Evolutionary conservation across 2,329 filamentous ascomycete genomes (phyloP), one percentile per base, ranked within the genome.

Genomic region (Coniochaeta pulveracea): DNA sequence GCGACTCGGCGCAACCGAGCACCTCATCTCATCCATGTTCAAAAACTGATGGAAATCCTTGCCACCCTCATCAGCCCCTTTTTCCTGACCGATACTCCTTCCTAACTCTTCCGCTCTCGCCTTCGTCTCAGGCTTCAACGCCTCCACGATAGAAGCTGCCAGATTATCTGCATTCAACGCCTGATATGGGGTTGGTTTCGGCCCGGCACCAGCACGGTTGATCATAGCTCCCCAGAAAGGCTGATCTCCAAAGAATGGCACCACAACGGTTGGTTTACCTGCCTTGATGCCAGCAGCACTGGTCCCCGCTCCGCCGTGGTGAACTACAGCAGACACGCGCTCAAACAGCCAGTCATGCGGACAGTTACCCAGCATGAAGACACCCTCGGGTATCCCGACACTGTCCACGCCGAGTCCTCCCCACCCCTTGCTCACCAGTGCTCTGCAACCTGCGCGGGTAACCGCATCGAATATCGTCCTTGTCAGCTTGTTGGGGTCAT

Each of bases 291-390:
- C 85, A 1, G 85, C 83, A 1, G 85, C 85, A 2, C 85, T 93
- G 3, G 85, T 94, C 12, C 85, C 85, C 7, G 85, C 85, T 37
- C 86, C 85, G 15, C 85, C 86, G 41, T 93, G 85, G 48, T 93
- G 86, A 5, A 91, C 80, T 2, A 93, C 85, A 26, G 76, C 79
- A 1, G 82, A 80, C 1, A 93, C 85, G 23, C 70, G 76, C 41
- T 84, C 67, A 54, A 93, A 93, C 0, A 93, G 59, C 85, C 85
- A 93, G 56, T 93, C 86, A 41, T 93, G 86, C 2, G 85, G 85
- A 27, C 79, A 76, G 47, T 89, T 91, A 9, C 82, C 85, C 23
- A 93, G 64, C 74, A 93, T 85, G 49, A 83, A 85, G 2, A 93
- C 75, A 4, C 76, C 74, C 3, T 85, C 74, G 0, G 84, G 84